These are phyloP conservation scores for Adenanthera pavonina DNA, from an alignment of 306 rosid genomes.

Conservation along the genomic window DNA sequence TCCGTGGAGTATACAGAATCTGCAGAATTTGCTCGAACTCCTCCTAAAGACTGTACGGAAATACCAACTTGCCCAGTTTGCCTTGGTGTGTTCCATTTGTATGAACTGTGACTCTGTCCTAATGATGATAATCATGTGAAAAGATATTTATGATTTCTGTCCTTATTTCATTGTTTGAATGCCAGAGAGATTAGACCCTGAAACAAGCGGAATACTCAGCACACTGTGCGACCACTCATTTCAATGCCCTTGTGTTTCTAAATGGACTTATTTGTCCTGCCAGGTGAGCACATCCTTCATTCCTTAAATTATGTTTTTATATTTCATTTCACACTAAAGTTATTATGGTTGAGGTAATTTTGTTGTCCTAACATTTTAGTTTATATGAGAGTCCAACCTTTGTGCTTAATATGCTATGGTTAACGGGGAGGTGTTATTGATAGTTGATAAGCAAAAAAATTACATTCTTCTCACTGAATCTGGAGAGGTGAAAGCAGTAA, in stretches of 20 bases:
- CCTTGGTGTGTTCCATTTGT: constrained; percentile 69
- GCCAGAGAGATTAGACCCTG: constrained; percentile 88
- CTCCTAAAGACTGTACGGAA: constrained; percentile 76
- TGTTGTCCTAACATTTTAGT: not conserved
- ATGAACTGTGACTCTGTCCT: not conserved
- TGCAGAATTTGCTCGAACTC: constrained; percentile 75
- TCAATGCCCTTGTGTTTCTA: constrained; percentile 90
- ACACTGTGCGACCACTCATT: constrained; percentile 93
- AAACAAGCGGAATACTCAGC: constrained; percentile 76
- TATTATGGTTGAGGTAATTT: constrained; percentile 38
- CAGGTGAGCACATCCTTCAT: constrained; percentile 62
- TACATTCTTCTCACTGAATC: constrained; percentile 13
- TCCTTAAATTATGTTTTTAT: constrained; percentile 16
- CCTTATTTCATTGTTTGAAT: constrained; percentile 41
- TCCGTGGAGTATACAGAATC: constrained; percentile 85
- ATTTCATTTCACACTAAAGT: not conserved
- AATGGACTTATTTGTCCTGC: constrained; percentile 90
- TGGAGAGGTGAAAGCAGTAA: not conserved
- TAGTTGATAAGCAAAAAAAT: constrained; percentile 25
- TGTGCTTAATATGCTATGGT: constrained; percentile 10
- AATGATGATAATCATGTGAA: constrained; percentile 20
- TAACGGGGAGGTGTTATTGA: constrained; percentile 12
- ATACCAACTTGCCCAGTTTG: constrained; percentile 96
- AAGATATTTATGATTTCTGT: constrained; percentile 23
- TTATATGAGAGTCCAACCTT: constrained; percentile 1